These are phyloP conservation scores for Paulownia fortunei DNA, from an alignment of 257 asterid genomes.

Conservation along the genomic window DNA sequence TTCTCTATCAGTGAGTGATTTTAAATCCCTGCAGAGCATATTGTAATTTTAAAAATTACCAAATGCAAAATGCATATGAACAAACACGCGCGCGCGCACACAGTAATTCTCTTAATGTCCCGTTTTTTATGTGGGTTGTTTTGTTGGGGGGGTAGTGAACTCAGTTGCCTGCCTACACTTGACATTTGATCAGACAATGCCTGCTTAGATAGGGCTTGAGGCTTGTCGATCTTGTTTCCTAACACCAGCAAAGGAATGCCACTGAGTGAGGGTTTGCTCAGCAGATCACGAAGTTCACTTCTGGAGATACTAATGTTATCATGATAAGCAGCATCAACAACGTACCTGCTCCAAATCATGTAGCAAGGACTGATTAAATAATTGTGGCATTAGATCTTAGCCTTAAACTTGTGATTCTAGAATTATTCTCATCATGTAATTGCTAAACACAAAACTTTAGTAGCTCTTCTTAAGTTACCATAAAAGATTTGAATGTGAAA, in stretches of 20 bases:
- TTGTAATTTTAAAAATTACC: slow-evolving; percentile 1
- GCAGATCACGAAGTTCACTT: slow-evolving; percentile 87
- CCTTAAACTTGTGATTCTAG: too few relatives aligned
- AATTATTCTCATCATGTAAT: too few relatives aligned
- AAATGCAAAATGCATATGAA: not conserved
- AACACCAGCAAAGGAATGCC: slow-evolving; percentile 92
- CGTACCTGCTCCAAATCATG: slow-evolving; percentile 65
- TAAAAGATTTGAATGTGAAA: too few relatives aligned
- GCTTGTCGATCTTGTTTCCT: slow-evolving; percentile 94
- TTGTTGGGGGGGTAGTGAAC: not conserved
- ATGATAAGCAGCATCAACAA: slow-evolving; percentile 96
- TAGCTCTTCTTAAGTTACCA: too few relatives aligned
- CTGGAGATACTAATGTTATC: slow-evolving; percentile 82
- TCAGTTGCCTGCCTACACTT: slow-evolving; percentile 34
- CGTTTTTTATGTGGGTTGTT: too few relatives aligned
- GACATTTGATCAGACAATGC: slow-evolving; percentile 93
- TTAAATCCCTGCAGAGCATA: slow-evolving; percentile 71
- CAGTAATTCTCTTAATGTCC: not conserved
- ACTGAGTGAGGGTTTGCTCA: slow-evolving; percentile 86
- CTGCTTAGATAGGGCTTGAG: slow-evolving; percentile 74
- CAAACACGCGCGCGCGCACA: not conserved
- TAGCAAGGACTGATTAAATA: not conserved
- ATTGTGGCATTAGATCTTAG: not conserved
- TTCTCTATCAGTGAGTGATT: slow-evolving; percentile 83
- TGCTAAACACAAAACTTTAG: too few relatives aligned